Evolutionary conservation across 345 rosid species (phyloP), one percentile per base, ranked within the genome.

Genomic region (Cardamine chenopodiifolia): DNA sequence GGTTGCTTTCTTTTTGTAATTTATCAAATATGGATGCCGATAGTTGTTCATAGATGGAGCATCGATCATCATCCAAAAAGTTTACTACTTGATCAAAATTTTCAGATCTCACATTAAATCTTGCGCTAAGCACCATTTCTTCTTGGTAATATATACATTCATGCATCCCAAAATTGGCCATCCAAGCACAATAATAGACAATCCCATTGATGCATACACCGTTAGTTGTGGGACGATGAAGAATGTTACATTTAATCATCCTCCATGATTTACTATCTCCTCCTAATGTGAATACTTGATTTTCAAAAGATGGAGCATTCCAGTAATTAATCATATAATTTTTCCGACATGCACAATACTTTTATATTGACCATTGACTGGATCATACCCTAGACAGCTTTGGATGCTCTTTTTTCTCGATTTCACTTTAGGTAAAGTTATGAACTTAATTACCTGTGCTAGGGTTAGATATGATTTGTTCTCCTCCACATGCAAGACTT

Each of bases 261-360:
- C 8, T 48, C 70, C 70, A 65, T 4, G 57, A 47, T 31, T 11
- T 6, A 5, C 3, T 6, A 28, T 10, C 26, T 45, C 56, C 57
- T 47, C 44, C 44, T 12, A 65, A 13, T 48, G 57, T 65, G 28
- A 65, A 44, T 13, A 65, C 29, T 47, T 65, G 56, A 47, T 65
- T 56, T 29, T 65, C 69, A 12, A 0, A 48, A 47, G n/a, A 11
- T 6, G 18, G 17, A 64, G 2, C 7, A 18, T 6, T 0, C 10
- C n/a, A n/a, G n/a, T n/a, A n/a, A n/a, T n/a, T 0, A 1, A 26
- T 11, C 4, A n/a, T 26, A 0, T 3, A 13, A 1, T 10, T 13
- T 29, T 48, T 47, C 13, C 3, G 29, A 65, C 29, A 65, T 48
- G 31, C 44, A 65, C 8, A 65, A 32, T 20, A 65, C 57, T 19